These are phyloP conservation scores for sunflower (Helianthus annuus) DNA, from an alignment of 129 eudicot species.

Conservation along the genomic window DNA sequence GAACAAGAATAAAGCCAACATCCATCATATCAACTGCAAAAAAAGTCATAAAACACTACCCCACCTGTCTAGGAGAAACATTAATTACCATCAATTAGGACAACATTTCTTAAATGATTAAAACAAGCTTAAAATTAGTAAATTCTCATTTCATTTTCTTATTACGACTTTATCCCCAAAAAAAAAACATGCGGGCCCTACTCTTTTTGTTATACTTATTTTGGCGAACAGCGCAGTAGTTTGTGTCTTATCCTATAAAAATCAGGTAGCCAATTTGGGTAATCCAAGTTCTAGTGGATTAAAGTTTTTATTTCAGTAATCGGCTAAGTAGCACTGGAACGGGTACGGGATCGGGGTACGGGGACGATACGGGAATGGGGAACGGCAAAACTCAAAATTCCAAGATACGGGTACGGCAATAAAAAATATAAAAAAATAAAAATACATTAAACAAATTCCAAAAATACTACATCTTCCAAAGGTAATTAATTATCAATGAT, in stretches of 20 bases:
- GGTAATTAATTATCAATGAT: too few relatives aligned
- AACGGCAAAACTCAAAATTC: too few relatives aligned
- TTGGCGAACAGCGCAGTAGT: neutral
- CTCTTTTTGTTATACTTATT: neutral
- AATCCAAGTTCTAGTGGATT: neutral
- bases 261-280: neutral
- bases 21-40: slow-evolving; percentile 14
- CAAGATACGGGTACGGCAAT: too few relatives aligned
- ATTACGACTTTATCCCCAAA: neutral
- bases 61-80: slow-evolving; percentile 3
- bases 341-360: too few relatives aligned
- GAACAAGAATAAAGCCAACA: slow-evolving; percentile 31
- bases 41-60: neutral
- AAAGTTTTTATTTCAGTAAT: neutral
- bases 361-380: too few relatives aligned
- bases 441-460: too few relatives aligned
- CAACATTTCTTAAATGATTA: neutral
- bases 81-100: neutral
- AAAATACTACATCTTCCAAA: too few relatives aligned
- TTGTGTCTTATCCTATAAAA: too few relatives aligned
- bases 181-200: neutral
- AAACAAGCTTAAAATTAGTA: neutral
- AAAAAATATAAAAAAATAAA: too few relatives aligned
- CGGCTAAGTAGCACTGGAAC: too few relatives aligned
- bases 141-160: neutral